Evolutionary conservation across 1,139 yeast species (phyloP), one percentile per base, ranked within the genome.

Genomic region (Candida sanyaensis): DNA sequence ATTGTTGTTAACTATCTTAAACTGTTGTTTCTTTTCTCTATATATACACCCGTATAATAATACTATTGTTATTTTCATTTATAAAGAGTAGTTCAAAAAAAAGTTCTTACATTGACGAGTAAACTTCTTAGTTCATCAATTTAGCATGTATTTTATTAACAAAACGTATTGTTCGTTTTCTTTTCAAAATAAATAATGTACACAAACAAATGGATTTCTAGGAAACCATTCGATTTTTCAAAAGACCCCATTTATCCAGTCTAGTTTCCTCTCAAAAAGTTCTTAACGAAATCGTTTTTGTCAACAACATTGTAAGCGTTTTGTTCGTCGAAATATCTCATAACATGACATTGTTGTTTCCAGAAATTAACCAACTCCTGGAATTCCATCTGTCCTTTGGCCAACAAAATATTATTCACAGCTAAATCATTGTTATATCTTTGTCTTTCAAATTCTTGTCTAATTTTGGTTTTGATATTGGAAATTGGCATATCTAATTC

Each of bases 331-430:
- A 88, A 88, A 72, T 84, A 88, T 70, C 86, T 83, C 82, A 87
- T 75, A 37, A 89, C 91, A 68, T 89, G 96, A 58, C 93, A 82
- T 63, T 83, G 86, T 73, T 89, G 96, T 68, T 89, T 89, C 96
- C 96, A 89, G 74, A 88, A 89, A 71, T 89, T 89, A 60, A 86
- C 77, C 63, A 88, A 79, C 65, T 89, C 96, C 65, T 89, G 96
- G 68, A 84, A 89, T 68, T 89, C 96, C 93, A 88, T 88, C 62
- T 88, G 93, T 6, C 95, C 96, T 73, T 87, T 86, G 75, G 87
- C 83, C 58, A 83, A 81, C 50, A 88, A 75, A 13, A 87, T 77
- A 66, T 88, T 89, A 55, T 79, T 73, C 38, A 86, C 81, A 30
- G 81, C 81, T 53, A 85, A 66, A 62, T 86, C 90, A 50, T 72